These are phyloP conservation scores for Neonectria ditissima DNA, from an alignment of 2,329 filamentous ascomycete species.

Conservation along the genomic window DNA sequence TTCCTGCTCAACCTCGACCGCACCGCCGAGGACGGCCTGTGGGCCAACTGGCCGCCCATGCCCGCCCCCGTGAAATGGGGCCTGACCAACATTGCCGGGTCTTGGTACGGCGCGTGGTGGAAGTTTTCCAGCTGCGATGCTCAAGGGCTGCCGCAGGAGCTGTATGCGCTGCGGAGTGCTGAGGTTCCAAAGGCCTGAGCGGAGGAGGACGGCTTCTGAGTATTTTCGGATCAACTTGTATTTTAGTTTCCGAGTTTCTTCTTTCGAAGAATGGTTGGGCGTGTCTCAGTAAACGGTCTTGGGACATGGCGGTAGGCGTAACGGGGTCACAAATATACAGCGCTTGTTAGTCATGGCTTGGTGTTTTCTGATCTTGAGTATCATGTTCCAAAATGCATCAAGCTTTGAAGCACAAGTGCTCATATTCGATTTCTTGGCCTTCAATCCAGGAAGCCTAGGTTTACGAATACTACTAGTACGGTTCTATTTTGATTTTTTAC, in stretches of 20 bases:
- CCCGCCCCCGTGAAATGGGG: slow-evolving; percentile 70
- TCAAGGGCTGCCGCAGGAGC: slow-evolving; percentile 62
- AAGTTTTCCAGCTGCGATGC: slow-evolving; percentile 73
- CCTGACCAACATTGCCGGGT: slow-evolving; percentile 68
- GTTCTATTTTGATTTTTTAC: neutral
- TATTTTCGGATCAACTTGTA: neutral
- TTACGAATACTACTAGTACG: too few relatives aligned
- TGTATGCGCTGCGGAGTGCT: slow-evolving; percentile 59
- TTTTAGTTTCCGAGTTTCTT: slow-evolving; percentile 1
- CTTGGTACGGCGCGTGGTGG: slow-evolving; percentile 70
- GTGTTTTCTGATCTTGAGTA: too few relatives aligned
- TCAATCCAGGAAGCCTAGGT: neutral
- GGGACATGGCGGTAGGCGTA: slow-evolving; percentile 3
- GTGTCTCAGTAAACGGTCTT: neutral
- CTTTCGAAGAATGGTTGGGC: neutral
- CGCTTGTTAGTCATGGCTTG: too few relatives aligned
- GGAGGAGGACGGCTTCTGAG: neutral
- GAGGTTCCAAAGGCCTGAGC: neutral
- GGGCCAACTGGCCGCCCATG: slow-evolving; percentile 74
- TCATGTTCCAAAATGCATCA: neutral
- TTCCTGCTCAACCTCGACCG: slow-evolving; percentile 73
- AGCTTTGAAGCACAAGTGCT: neutral
- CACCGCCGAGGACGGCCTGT: slow-evolving; percentile 68
- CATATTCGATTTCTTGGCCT: neutral
- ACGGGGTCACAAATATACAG: neutral